Base-by-base conservation (phyloP, 768 basidiomycete species). In the Mycena indigotica region DNA sequence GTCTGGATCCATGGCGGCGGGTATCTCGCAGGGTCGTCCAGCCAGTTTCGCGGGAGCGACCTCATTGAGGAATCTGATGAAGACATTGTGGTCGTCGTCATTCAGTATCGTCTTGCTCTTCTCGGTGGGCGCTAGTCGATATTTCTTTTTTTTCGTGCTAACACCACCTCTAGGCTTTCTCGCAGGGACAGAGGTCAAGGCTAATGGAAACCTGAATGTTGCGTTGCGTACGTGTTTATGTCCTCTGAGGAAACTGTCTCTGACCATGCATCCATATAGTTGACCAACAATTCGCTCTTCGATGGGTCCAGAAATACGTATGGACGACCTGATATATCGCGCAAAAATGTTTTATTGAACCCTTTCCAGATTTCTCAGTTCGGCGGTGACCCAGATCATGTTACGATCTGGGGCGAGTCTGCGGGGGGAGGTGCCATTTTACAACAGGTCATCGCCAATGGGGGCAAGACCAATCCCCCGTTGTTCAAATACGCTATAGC, bases 371-470 rank as follows among this genome's bases (percentile, higher is more conserved):
- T 16, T 26, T 3, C 30, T 10, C 39, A 51, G 8, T 66, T 66
- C 53, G 64, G 65, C 28, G 65, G 65, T 2, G 57, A 65, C 35
- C 57, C 65, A 17, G 23, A 39, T 5, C 58, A 56, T 26, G 67
- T 69, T 6, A 67, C 68, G 3, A 69, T 70, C 21, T 70, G 67
- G 67, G 69, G 69, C 12, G 53, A 69, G 23, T 60, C 55, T 24
- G 61, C 61, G 28, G 52, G 52, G 15, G 73, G 61, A 5, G 72
- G 72, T 2, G 72, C 72, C 8, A 70, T 73, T 19, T 40, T 74
- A 2, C 73, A 74, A n/a, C 72, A 73, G 16, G 52, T 73, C 17
- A 53, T 74, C 6, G 72, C 73, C 5, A 48, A 71, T 21, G 65
- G 63, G 8, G 71, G 72, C 0, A 61, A 69, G 25, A 74, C 72